Evolutionary conservation across 495 filamentous ascomycete genomes (phyloP), one percentile per base, ranked within the genome.

Genomic region (Bryoglossum gracile): DNA sequence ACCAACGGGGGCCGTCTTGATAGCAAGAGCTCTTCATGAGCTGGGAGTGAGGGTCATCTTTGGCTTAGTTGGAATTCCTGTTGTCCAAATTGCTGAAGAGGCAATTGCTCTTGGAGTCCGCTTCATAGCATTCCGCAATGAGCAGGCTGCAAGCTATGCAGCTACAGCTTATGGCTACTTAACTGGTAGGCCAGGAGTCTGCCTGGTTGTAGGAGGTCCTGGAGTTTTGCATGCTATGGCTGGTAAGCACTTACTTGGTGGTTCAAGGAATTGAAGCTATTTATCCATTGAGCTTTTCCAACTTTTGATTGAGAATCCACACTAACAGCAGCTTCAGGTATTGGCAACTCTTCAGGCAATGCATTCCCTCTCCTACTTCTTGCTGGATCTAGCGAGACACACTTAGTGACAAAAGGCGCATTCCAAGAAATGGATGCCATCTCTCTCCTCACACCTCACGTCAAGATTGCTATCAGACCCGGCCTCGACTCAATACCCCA

Each of bases 101-200:
- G 76, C 71, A 28, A 75, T 82, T 52, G 74, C 78, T 25, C 58
- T 80, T 23, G 78, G 79, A 1, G 81, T 84, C 51, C 73, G 76
- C 23, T 83, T 83, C 61, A 74, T 83, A 37, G 78, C 68, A 26
- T 83, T 84, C 56, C 63, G 81, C 13, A 84, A 84, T 46, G 80
- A 84, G 49, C 81, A 84, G 59, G 74, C 81, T 9, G 78, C 77
- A 17, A 71, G 70, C 48, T 82, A 83, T 68, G 78, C 80, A 3
- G 79, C 79, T 2, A 75, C 71, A 46, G 76, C 74, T 1, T 82
- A 84, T 69, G 80, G 79, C 18, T 83, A 81, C 52, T 66, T 84
- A 56, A 80, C 77, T 2, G 81, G 79, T 8, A 71, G 58, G 34
- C 78, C 78, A 4, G 81, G 79, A 0, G 73, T 83, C 6, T 82